Base-by-base conservation (phyloP, 352 stramenopile species). In the Lagenidium sp. region DNA sequence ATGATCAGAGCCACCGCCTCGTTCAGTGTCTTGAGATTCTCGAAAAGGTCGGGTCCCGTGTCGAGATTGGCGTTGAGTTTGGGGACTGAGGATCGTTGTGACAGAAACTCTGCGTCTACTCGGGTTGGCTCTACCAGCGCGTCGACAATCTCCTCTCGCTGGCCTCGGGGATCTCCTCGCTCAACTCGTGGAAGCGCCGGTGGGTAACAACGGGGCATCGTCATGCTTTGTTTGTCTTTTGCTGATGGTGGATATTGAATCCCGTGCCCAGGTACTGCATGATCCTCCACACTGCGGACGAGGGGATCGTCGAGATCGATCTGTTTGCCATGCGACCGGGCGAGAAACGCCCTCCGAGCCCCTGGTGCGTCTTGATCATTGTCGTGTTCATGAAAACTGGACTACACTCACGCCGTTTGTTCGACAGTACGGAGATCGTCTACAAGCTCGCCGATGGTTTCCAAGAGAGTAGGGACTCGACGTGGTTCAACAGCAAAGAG, bases 151-250 rank as follows among this genome's bases (percentile, higher is more conserved):
- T 91, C 37, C 50, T 90, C 23, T 94, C 81, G 6, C 63, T 85
- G 47, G 68, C 75, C 5, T 86, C 78, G 2, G 76, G 78, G 0
- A 52, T 90, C 12, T 69, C 74, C n/a, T 56, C 67, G 31, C 55
- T 94, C 22, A 75, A 88, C 35, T 88, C 78, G 41, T 94, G 81
- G 81, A 91, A 85, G 54, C 73, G 76, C 39, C 63, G 78, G 81
- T n/a, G n/a, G n/a, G n/a, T n/a, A n/a, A n/a, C n/a, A n/a, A n/a
- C n/a, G 22, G 39, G 18, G 22, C 32, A 36, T 30, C 20, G 21
- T 44, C 6, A 44, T 19, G 15, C 13, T n/a, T 11, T 36, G 22
- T 35, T 1, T 13, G 16, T 37, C 15, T 36, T 18, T 46, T 21
- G 8, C n/a, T 44, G 24, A 11, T 38, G 10, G n/a, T 39, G 91